Percentiles rank a stretch among this genome's conserved stretches.
phyloP scores from a whole-genome alignment of 2,329 filamentous ascomycete species.

The Lachnellula arida region DNA sequence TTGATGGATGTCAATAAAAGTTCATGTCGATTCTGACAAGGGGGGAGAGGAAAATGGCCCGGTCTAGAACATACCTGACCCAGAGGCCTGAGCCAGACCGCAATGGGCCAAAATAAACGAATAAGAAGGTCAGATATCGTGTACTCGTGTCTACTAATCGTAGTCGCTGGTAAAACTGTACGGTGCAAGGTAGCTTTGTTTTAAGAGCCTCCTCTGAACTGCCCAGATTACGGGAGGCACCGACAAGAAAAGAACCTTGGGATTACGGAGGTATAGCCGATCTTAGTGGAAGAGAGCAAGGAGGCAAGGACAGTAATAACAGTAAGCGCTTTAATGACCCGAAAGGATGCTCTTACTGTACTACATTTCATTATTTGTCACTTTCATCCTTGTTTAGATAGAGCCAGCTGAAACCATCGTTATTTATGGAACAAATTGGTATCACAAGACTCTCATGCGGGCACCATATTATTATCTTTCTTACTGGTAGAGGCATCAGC shows the following conservation, averaged over 20 bases:
- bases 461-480: not conserved
- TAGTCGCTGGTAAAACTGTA: not conserved
- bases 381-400: no score
- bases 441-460: slow-evolving; percentile 1
- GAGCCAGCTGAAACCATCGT: not conserved
- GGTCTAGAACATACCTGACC: slow-evolving; percentile 12
- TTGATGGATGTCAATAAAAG: not conserved
- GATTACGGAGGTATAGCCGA: no score
- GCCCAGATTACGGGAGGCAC: no score
- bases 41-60: not conserved
- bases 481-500: not conserved
- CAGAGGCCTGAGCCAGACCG: slow-evolving; percentile 5
- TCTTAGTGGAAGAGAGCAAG: no score
- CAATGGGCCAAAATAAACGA: slow-evolving; percentile 23
- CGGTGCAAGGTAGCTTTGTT: no score
- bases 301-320: not conserved
- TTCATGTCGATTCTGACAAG: not conserved
- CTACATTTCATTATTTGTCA: not conserved
- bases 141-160: not conserved
- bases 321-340: not conserved
- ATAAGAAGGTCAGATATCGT: not conserved
- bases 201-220: no score
- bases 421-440: slow-evolving; percentile 1
- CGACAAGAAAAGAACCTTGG: no score
- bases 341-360: not conserved